Evolutionary conservation across 2,329 filamentous ascomycete genomes (phyloP).

Genomic region (Moelleriella libera): DNA sequence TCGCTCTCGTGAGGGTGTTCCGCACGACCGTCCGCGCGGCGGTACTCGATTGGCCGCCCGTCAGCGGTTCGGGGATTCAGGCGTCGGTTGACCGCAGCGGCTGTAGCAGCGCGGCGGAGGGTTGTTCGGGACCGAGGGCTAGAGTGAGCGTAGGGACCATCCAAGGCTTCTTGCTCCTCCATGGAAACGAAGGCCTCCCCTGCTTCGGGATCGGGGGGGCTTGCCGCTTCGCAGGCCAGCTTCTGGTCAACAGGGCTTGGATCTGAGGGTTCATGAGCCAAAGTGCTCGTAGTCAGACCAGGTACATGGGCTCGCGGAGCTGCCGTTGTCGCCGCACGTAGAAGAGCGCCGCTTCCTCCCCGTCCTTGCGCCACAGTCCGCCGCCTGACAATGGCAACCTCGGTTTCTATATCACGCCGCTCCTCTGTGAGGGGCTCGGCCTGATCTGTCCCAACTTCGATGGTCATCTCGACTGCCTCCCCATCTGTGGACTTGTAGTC

Average conservation of each 20-base stretch:
- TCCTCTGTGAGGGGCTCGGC: slow-evolving; percentile 62
- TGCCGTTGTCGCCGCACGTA: slow-evolving; percentile 33
- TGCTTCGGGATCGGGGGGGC: slow-evolving; percentile 10
- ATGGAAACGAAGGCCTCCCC: slow-evolving; percentile 32
- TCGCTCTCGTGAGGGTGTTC: slow-evolving; percentile 77
- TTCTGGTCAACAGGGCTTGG: slow-evolving; percentile 23
- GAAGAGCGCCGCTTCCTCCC: slow-evolving; percentile 30
- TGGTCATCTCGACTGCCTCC: slow-evolving; percentile 40
- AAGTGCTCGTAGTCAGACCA: slow-evolving; percentile 9
- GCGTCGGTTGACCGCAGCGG: slow-evolving; percentile 59
- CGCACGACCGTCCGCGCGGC: slow-evolving; percentile 52
- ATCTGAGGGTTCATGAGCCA: slow-evolving; percentile 33
- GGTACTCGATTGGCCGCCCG: slow-evolving; percentile 43
- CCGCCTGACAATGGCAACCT: slow-evolving; percentile 65
- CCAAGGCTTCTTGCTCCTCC: slow-evolving; percentile 47
- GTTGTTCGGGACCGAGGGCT: slow-evolving; percentile 57
- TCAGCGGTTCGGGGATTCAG: slow-evolving; percentile 45
- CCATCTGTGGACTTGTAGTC: slow-evolving; percentile 47
- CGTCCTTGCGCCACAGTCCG: slow-evolving; percentile 55
- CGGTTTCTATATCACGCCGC: slow-evolving; percentile 57
- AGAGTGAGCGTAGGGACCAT: slow-evolving; percentile 59
- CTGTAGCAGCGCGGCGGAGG: slow-evolving; percentile 58
- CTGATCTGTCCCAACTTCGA: slow-evolving; percentile 59
- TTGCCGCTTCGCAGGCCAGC: slow-evolving; percentile 7
- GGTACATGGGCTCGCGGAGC: slow-evolving; percentile 13